A percentile compares a stretch with the other conserved stretches of the same genome.
These are phyloP conservation scores for Salix exigua DNA, from an alignment of 345 rosid species.

Conservation along the genomic window DNA sequence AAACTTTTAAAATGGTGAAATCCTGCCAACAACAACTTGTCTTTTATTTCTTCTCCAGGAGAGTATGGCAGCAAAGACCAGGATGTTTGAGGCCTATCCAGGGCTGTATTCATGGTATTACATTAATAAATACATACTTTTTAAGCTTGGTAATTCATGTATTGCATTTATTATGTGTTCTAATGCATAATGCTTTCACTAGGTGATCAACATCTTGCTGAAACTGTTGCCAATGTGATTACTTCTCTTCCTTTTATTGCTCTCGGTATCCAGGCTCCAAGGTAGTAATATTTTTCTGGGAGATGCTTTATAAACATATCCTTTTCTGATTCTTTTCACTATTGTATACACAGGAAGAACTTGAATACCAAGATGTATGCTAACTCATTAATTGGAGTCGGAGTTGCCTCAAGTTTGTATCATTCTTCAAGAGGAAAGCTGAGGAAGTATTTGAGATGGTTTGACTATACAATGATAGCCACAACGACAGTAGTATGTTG, in stretches of 20 bases:
- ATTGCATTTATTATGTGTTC: not conserved
- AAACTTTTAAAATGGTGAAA: not conserved
- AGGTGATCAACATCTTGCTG: slow-evolving; percentile 69
- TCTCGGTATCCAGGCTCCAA: slow-evolving; percentile 85
- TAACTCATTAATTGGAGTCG: slow-evolving; percentile 92
- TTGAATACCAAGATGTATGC: slow-evolving; percentile 70
- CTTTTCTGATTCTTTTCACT: slow-evolving; percentile 7
- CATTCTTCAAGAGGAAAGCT: slow-evolving; percentile 81
- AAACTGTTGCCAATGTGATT: slow-evolving; percentile 72
- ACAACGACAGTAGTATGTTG: slow-evolving; percentile 67
- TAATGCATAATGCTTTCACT: slow-evolving; percentile 12
- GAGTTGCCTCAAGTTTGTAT: slow-evolving; percentile 78
- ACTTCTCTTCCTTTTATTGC: slow-evolving; percentile 90
- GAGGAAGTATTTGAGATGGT: slow-evolving; percentile 82
- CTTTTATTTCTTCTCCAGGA: slow-evolving; percentile 40
- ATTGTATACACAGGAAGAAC: slow-evolving; percentile 52
- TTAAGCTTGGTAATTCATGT: not conserved
- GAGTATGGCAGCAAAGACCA: slow-evolving; percentile 93
- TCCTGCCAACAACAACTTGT: not conserved
- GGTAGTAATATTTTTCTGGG: slow-evolving; percentile 41
- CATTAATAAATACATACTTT: not conserved
- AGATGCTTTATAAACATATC: not conserved
- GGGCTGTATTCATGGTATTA: slow-evolving; percentile 53
- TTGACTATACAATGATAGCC: slow-evolving; percentile 92
- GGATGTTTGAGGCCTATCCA: slow-evolving; percentile 77